A percentile compares a stretch with the other conserved stretches of the same genome.
Conservation (phyloP, 1,284 basidiomycete species). For the Phenoliferia sp. region DNA sequence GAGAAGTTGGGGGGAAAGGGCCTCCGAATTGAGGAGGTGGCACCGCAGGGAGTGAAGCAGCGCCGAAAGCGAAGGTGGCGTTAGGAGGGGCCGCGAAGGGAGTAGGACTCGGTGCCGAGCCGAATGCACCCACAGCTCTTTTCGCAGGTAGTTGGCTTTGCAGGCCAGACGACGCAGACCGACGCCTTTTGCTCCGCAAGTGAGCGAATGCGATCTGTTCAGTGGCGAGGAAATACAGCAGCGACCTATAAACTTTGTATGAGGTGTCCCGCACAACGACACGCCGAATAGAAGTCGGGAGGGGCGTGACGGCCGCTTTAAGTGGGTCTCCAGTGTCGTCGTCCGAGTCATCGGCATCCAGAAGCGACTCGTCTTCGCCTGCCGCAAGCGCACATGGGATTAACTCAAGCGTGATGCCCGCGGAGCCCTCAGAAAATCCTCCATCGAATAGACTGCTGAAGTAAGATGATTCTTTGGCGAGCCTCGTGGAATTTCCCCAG, state of each 20-base stretch:
- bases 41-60: no score
- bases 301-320: background rate
- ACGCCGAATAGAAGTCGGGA: background rate
- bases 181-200: no score
- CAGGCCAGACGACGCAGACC: no score
- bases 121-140: no score
- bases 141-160: no score
- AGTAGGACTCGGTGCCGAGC: background rate
- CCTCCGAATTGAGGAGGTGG: no score
- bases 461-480: background rate
- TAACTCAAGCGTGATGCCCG: background rate
- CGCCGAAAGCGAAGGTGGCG: no score
- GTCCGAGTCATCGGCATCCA: background rate
- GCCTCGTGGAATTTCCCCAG: background rate
- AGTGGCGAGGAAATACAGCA: background rate
- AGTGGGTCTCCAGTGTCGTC: background rate
- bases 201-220: background rate
- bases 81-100: background rate
- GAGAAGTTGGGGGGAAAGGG: no score
- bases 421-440: background rate
- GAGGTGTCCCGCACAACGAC: background rate
- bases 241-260: background rate
- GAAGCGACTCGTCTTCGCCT: background rate
- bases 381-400: background rate
- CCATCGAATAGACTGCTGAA: background rate